A percentile compares a stretch with the other conserved stretches of the same genome.
These are phyloP conservation scores for Scutellaria galericulata DNA, from an alignment of 257 asterid genomes.

Conservation along the genomic window DNA sequence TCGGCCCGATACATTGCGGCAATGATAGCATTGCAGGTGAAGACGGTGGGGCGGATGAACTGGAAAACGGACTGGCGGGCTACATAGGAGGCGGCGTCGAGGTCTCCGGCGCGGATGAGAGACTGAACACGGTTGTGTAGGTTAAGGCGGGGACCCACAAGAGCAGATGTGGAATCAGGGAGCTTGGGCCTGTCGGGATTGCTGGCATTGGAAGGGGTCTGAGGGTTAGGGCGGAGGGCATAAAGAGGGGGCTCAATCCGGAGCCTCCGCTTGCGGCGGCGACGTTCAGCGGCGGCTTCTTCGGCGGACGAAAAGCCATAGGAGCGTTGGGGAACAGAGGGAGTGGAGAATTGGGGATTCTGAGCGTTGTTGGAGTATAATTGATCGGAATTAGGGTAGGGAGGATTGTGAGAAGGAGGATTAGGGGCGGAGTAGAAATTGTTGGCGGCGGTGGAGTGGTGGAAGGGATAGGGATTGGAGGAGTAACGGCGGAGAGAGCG, in stretches of 20 bases:
- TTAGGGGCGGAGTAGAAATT: constrained; percentile 6
- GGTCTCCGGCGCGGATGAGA: constrained; percentile 86
- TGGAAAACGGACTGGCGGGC: constrained; percentile 82
- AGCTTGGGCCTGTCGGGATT: constrained; percentile 59
- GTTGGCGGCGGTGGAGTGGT: constrained; percentile 6
- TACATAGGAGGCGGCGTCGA: constrained; percentile 70
- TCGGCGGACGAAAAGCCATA: constrained; percentile 81
- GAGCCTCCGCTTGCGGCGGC: constrained; percentile 84
- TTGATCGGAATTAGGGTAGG: constrained; percentile 9
- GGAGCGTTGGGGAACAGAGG: constrained; percentile 41
- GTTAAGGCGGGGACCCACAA: constrained; percentile 77
- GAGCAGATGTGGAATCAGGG: constrained; percentile 78
- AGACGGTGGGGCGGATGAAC: constrained; percentile 76
- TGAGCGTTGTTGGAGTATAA: constrained; percentile 23
- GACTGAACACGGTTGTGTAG: constrained; percentile 95
- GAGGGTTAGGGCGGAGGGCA: constrained; percentile 71
- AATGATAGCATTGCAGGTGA: constrained; percentile 92
- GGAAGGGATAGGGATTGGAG: constrained; percentile 35
- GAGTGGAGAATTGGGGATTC: constrained; percentile 6
- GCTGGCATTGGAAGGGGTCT: constrained; percentile 34
- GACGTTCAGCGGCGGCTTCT: constrained; percentile 92
- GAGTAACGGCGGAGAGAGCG: constrained; percentile 55
- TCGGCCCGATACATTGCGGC: constrained; percentile 83
- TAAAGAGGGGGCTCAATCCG: constrained; percentile 89
- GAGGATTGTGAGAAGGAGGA: constrained; percentile 16